Percentiles rank a stretch among this genome's conserved stretches.
Conservation (phyloP, 306 rosid species). For the Fragaria nilgerrensis region DNA sequence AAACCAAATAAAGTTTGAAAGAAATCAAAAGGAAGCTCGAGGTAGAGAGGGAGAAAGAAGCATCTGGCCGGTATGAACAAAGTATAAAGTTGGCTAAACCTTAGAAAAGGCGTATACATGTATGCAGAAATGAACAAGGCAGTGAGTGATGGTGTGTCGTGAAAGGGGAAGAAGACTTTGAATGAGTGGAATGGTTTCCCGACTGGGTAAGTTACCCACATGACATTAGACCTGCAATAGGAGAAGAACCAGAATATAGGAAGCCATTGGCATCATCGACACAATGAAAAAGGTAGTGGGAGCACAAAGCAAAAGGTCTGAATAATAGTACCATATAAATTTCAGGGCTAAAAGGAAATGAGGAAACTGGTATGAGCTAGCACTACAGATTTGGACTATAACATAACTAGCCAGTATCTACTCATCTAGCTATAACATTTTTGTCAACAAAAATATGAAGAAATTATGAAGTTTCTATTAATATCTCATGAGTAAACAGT, state of each 20-base stretch:
- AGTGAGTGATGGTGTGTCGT: not conserved
- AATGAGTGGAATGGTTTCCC: constrained; percentile 1
- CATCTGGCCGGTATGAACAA: not conserved
- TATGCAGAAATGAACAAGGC: not conserved
- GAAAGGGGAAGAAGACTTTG: not conserved
- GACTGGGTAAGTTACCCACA: constrained; percentile 8
- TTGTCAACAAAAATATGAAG: too few species aligned
- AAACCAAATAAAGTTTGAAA: not conserved
- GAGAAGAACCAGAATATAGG: not conserved
- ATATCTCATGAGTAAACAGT: too few species aligned
- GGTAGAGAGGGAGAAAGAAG: not conserved
- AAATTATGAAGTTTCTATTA: too few species aligned
- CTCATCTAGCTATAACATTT: too few species aligned
- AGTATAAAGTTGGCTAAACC: not conserved
- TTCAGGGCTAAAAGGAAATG: not conserved
- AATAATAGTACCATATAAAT: not conserved
- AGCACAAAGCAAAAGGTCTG: not conserved
- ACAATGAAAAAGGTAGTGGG: not conserved
- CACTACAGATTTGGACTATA: too few species aligned
- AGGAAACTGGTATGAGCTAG: too few species aligned
- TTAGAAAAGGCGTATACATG: not conserved
- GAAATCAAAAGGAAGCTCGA: not conserved
- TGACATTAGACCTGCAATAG: not conserved
- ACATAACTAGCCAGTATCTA: too few species aligned
- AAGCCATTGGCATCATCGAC: not conserved